Evolutionary conservation across 192 early-diverging fungal genomes (phyloP).

Genomic region (Linnemannia zychae): DNA sequence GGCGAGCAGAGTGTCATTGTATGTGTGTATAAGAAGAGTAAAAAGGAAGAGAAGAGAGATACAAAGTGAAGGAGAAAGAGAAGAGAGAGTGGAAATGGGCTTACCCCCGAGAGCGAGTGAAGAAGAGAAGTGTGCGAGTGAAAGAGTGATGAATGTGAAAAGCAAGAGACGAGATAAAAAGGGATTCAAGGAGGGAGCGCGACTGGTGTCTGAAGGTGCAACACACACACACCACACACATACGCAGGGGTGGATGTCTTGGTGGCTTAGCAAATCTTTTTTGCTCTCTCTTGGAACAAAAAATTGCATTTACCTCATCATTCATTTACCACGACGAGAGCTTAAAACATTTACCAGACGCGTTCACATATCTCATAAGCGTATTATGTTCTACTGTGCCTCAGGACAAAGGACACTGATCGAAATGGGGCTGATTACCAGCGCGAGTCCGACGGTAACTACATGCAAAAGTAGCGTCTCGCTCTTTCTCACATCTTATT

Average conservation of each 20-base stretch:
- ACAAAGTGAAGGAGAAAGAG: not conserved
- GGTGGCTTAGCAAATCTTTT: no score
- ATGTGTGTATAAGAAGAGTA: not conserved
- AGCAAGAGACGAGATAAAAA: not conserved
- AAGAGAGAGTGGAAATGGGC: not conserved
- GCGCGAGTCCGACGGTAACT: no score
- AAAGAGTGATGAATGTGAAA: not conserved
- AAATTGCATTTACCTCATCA: no score
- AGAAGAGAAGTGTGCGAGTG: conserved; percentile 5
- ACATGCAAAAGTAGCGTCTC: no score
- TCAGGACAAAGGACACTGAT: no score
- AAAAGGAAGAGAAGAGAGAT: not conserved
- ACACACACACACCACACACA: not conserved
- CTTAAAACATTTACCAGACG: no score
- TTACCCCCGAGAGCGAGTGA: conserved; percentile 15
- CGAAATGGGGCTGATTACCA: no score
- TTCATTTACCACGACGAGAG: no score
- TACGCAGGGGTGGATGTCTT: not conserved
- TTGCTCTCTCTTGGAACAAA: no score
- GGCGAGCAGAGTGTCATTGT: not conserved
- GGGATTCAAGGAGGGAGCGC: not conserved
- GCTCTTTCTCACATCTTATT: no score
- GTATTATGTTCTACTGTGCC: no score
- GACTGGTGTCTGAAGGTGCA: not conserved
- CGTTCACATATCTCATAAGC: no score